Conservation (phyloP, 108 stramenopile species). For the Fragilariopsis cylindrus region DNA sequence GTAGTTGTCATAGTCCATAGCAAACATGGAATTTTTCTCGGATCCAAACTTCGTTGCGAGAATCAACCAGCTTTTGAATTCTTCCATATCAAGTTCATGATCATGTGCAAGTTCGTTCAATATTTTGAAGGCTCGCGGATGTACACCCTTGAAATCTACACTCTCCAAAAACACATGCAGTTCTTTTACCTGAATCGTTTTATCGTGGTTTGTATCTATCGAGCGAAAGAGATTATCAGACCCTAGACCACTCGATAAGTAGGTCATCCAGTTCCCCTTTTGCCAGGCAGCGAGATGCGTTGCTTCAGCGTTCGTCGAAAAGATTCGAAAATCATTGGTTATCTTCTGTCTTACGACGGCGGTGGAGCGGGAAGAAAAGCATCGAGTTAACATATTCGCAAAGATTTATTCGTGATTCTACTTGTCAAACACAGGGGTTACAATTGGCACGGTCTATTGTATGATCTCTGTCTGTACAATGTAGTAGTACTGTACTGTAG, state of each 20-base stretch:
- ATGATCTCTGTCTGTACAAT: too few relatives aligned
- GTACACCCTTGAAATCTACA: constrained; percentile 22
- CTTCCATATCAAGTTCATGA: constrained; percentile 12
- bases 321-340: too few relatives aligned
- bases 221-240: constrained; percentile 54
- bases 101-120: constrained; percentile 25
- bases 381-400: too few relatives aligned
- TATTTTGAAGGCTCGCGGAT: constrained; percentile 34
- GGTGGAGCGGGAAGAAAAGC: too few relatives aligned
- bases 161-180: constrained; percentile 51
- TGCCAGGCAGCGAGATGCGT: constrained; percentile 18
- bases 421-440: too few relatives aligned
- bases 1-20: constrained; percentile 30
- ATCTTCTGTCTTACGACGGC: too few relatives aligned
- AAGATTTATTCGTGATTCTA: too few relatives aligned
- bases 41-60: constrained; percentile 56
- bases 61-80: constrained; percentile 63
- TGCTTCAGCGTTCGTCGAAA: too few relatives aligned
- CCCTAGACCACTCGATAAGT: constrained; percentile 55
- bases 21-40: constrained; percentile 40
- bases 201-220: constrained; percentile 49
- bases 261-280: constrained; percentile 46
- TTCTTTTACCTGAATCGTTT: constrained; percentile 38
- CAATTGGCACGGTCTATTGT: too few relatives aligned
- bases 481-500: too few relatives aligned